Conservation (phyloP, 208 protist genomes). For the Crithidia expoeki region DNA sequence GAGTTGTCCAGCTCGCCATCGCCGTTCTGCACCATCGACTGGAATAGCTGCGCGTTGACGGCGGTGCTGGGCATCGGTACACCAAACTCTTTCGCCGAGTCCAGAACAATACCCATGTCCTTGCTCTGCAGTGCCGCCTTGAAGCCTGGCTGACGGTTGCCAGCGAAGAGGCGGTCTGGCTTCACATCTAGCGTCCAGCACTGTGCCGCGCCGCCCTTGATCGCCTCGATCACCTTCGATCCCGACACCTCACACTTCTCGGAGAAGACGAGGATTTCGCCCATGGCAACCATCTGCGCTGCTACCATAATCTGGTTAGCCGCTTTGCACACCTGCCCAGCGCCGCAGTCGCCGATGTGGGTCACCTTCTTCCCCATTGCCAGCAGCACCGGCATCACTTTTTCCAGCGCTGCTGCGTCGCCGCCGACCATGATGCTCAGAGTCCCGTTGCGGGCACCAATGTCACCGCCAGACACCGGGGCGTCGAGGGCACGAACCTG, state of each 20-base stretch:
- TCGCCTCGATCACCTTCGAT: conserved; percentile 82
- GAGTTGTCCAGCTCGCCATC: conserved; percentile 94
- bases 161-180: conserved; percentile 89
- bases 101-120: conserved; percentile 93
- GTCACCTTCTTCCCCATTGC: conserved; percentile 88
- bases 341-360: conserved; percentile 85
- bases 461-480: conserved; percentile 95
- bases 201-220: conserved; percentile 91
- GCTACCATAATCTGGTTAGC: conserved; percentile 96
- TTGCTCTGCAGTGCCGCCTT: conserved; percentile 95
- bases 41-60: conserved; percentile 92
- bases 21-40: conserved; percentile 87
- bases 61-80: conserved; percentile 89
- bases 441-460: conserved; percentile 92
- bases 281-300: conserved; percentile 94
- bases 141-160: conserved; percentile 95
- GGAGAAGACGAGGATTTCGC: conserved; percentile 93
- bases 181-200: conserved; percentile 94
- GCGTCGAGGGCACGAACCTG: conserved; percentile 90
- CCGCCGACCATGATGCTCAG: conserved; percentile 96
- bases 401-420: conserved; percentile 69
- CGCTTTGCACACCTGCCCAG: conserved; percentile 96
- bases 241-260: conserved; percentile 91
- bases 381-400: conserved; percentile 76
- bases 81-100: conserved; percentile 87